These are phyloP conservation scores for Lactuca saligna DNA, from an alignment of 129 eudicot genomes.

Conservation along the genomic window DNA sequence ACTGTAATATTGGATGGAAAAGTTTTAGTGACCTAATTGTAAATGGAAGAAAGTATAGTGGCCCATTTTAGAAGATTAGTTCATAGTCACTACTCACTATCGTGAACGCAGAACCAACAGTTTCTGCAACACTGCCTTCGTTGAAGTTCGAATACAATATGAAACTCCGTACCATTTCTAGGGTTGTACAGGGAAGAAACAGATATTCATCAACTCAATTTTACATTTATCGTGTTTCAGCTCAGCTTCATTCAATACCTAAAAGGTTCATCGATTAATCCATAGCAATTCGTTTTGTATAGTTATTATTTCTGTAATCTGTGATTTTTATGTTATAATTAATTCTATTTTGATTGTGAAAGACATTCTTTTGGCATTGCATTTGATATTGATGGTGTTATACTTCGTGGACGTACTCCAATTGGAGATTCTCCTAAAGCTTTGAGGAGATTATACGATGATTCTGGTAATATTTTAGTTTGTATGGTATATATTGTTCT, in stretches of 20 bases:
- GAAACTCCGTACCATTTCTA: slow-evolving; percentile 34
- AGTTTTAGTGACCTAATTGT: slow-evolving; percentile 11
- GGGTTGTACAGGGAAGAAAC: slow-evolving; percentile 28
- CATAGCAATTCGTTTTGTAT: background rate
- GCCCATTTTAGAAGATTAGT: background rate
- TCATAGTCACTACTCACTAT: slow-evolving; percentile 4
- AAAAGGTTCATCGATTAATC: slow-evolving; percentile 18
- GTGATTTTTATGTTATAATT: background rate
- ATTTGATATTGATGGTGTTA: slow-evolving; percentile 71
- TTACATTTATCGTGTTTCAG: slow-evolving; percentile 21
- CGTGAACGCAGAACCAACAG: slow-evolving; percentile 15
- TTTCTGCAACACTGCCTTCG: background rate
- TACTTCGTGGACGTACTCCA: slow-evolving; percentile 59
- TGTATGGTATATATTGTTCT: background rate
- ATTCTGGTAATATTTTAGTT: slow-evolving; percentile 40
- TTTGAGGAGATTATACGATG: slow-evolving; percentile 42
- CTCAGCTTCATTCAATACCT: slow-evolving; percentile 34
- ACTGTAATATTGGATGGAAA: background rate
- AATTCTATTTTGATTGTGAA: slow-evolving; percentile 4
- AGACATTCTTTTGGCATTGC: slow-evolving; percentile 63
- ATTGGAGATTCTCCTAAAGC: slow-evolving; percentile 60
- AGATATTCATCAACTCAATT: slow-evolving; percentile 21
- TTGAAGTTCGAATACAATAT: slow-evolving; percentile 12
- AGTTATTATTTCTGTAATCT: slow-evolving; percentile 1
- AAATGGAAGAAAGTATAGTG: slow-evolving; percentile 17